Conservation (phyloP, 202 grass and related monocot species). For the Schoenoplectus triqueter region DNA sequence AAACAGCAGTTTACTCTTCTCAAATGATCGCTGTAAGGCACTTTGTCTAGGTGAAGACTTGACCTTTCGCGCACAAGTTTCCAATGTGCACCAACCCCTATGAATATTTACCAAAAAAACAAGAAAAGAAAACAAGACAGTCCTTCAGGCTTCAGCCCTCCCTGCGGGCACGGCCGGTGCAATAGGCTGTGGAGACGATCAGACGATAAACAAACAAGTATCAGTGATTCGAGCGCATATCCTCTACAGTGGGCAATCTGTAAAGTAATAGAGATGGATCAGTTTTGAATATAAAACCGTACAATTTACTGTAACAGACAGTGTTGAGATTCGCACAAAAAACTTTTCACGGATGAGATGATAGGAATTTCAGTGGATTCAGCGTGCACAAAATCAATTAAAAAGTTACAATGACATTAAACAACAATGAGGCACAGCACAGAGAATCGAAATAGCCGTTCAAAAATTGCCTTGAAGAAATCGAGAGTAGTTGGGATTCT, state of each 20-base stretch:
- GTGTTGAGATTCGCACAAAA: too few species aligned
- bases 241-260: too few species aligned
- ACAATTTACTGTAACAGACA: too few species aligned
- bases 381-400: too few species aligned
- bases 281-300: too few species aligned
- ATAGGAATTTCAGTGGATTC: too few species aligned
- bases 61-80: slow-evolving; percentile 19
- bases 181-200: not conserved
- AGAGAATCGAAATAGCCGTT: not conserved
- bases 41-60: slow-evolving; percentile 8
- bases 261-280: too few species aligned
- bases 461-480: not conserved
- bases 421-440: not conserved
- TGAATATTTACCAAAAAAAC: not conserved
- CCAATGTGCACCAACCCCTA: slow-evolving; percentile 22
- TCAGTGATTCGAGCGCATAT: too few species aligned
- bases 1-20: slow-evolving; percentile 7
- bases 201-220: too few species aligned
- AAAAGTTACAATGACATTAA: slow-evolving; percentile 2
- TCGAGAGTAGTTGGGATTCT: slow-evolving; percentile 33
- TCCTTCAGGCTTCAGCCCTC: not conserved
- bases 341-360: too few species aligned
- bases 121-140: not conserved
- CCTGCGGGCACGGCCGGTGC: not conserved
- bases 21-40: not conserved